Conservation (phyloP, 202 grass and related monocot genomes). For the Panicum hallii region DNA sequence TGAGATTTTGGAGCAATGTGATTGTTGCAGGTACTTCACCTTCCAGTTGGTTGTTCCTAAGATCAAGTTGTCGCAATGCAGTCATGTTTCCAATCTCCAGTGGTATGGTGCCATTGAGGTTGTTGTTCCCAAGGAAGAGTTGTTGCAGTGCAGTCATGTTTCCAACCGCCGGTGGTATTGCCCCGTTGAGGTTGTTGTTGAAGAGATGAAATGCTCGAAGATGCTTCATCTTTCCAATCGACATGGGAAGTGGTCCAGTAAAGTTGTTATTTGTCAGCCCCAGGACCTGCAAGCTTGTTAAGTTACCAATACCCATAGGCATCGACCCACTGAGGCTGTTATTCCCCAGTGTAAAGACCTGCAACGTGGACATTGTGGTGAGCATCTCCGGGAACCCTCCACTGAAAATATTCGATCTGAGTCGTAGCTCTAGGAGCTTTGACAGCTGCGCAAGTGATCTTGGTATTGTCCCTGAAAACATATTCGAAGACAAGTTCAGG, state of each 20-base stretch:
- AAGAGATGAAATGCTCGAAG: slow-evolving; percentile 6
- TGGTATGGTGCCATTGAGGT: no score
- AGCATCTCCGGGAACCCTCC: slow-evolving; percentile 22
- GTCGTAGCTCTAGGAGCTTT: not conserved
- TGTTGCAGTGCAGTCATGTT: slow-evolving; percentile 29
- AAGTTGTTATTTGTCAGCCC: slow-evolving; percentile 22
- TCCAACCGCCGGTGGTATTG: slow-evolving; percentile 50
- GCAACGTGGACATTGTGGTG: no score
- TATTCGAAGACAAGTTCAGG: not conserved
- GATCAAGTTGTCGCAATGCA: not conserved
- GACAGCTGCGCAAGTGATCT: not conserved
- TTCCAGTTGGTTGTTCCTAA: slow-evolving; percentile 48
- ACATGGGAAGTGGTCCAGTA: slow-evolving; percentile 44
- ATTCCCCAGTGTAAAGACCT: no score
- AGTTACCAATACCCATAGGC: slow-evolving; percentile 30
- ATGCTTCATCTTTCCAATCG: slow-evolving; percentile 33
- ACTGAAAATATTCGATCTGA: slow-evolving; percentile 34
- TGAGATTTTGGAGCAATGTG: slow-evolving; percentile 43
- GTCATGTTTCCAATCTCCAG: slow-evolving; percentile 53
- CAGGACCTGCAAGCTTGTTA: slow-evolving; percentile 31
- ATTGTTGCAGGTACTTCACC: slow-evolving; percentile 46
- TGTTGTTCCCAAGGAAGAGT: slow-evolving; percentile 39
- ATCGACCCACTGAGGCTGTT: slow-evolving; percentile 11
- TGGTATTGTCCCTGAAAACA: slow-evolving; percentile 3
- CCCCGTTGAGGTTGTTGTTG: slow-evolving; percentile 43